Evolutionary conservation across 495 filamentous ascomycete genomes (phyloP).

Genomic region (Annulohypoxylon stygium): DNA sequence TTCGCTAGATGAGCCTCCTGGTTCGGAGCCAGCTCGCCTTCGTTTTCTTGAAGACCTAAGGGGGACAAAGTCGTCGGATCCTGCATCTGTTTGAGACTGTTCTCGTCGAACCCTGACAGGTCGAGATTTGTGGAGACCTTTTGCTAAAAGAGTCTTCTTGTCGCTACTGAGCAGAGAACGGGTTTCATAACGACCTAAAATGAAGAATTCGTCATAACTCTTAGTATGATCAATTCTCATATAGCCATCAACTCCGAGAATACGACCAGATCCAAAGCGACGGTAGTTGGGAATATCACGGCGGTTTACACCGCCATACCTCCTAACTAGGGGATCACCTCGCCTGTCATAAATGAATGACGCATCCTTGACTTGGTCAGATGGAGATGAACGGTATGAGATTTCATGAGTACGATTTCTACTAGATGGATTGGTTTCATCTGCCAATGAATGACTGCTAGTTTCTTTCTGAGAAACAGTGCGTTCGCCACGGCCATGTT

Average conservation of each 20-base stretch:
- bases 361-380: slow-evolving; percentile 35
- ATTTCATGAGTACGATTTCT: slow-evolving; percentile 49
- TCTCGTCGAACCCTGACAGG: slow-evolving; percentile 47
- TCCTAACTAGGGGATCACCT: slow-evolving; percentile 60
- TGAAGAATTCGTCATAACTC: slow-evolving; percentile 54
- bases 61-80: slow-evolving; percentile 56
- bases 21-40: slow-evolving; percentile 48
- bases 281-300: slow-evolving; percentile 57
- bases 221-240: slow-evolving; percentile 55
- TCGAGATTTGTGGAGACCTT: slow-evolving; percentile 44
- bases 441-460: slow-evolving; percentile 33
- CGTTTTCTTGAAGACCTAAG: slow-evolving; percentile 57
- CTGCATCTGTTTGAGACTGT: slow-evolving; percentile 29
- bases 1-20: slow-evolving; percentile 54
- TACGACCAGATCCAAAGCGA: slow-evolving; percentile 55
- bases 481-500: slow-evolving; percentile 10
- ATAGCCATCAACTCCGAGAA: slow-evolving; percentile 56
- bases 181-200: slow-evolving; percentile 45
- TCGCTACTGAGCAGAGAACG: slow-evolving; percentile 56
- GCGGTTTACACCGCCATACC: slow-evolving; percentile 59
- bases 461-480: slow-evolving; percentile 13
- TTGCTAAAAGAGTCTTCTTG: slow-evolving; percentile 52
- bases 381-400: slow-evolving; percentile 45
- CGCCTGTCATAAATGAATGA: slow-evolving; percentile 57
- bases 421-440: slow-evolving; percentile 44